A percentile compares a stretch with the other conserved stretches of the same genome.
phyloP scores from a whole-genome alignment of 2,329 filamentous ascomycete species.

The Alternaria novae-zelandiae region DNA sequence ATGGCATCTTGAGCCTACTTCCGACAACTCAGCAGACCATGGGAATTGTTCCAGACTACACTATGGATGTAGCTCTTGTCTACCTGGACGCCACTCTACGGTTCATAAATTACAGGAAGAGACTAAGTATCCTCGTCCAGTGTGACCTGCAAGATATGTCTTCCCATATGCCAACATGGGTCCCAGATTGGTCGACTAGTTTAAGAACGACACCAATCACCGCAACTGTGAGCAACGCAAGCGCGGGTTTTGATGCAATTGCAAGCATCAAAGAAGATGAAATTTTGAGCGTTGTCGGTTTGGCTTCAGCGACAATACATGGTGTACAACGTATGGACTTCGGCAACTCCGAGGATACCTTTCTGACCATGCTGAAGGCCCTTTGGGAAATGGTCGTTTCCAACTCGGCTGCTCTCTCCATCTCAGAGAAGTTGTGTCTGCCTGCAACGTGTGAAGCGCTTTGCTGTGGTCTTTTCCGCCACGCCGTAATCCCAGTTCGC shows the following conservation, averaged over 20 bases:
- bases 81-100: background rate
- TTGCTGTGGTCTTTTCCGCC: fast-evolving
- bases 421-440: too few species aligned
- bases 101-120: background rate
- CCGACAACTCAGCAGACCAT: fast-evolving
- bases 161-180: background rate
- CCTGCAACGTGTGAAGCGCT: background rate
- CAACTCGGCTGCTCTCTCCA: too few species aligned
- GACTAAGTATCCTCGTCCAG: background rate
- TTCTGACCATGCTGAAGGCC: fast-evolving
- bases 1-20: background rate
- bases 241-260: background rate
- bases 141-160: background rate
- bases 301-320: fast-evolving
- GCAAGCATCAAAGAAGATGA: background rate
- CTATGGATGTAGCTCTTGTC: background rate
- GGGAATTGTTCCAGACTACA: background rate
- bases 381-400: fast-evolving
- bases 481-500: fast-evolving
- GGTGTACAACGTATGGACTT: background rate
- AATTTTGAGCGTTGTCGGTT: background rate
- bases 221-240: background rate
- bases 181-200: background rate
- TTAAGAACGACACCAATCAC: background rate
- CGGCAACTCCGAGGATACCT: fast-evolving